Percentiles rank a stretch among this genome's conserved stretches.
Evolutionary conservation across 352 stramenopile species (phyloP).

Genomic region (Chrysophaeum taylorii): DNA sequence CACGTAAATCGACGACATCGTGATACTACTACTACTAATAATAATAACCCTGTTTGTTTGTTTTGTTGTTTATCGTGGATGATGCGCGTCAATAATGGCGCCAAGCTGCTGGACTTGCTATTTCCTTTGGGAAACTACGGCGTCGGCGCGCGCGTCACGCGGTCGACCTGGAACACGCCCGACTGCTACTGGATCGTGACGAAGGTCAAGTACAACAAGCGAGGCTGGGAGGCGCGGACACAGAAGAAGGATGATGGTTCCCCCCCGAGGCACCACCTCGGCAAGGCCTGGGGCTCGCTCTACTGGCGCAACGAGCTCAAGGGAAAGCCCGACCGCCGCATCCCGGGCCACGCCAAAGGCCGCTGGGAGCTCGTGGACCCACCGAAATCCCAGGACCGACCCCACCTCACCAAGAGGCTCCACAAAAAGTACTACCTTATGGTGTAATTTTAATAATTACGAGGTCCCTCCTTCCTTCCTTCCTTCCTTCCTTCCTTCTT

Average conservation of each 20-base stretch:
- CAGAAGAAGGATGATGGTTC: too few relatives aligned
- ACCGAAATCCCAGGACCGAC: background rate
- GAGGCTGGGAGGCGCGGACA: background rate
- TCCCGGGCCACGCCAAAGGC: background rate
- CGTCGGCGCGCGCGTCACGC: background rate
- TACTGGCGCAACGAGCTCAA: background rate
- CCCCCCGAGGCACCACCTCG: too few relatives aligned
- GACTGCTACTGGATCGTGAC: conserved; percentile 2
- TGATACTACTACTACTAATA: too few relatives aligned
- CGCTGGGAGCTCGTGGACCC: background rate
- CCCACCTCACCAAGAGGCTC: background rate
- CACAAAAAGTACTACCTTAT: conserved; percentile 12
- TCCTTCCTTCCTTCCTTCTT: too few relatives aligned
- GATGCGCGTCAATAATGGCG: too few relatives aligned
- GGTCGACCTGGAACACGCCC: background rate
- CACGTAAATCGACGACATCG: too few relatives aligned
- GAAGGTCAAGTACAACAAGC: conserved; percentile 2
- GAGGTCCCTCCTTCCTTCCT: too few relatives aligned
- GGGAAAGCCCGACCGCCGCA: background rate
- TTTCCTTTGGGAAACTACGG: background rate
- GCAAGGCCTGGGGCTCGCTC: conserved; percentile 5
- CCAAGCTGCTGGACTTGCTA: background rate
- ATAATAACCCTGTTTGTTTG: too few relatives aligned
- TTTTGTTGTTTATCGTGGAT: too few relatives aligned
- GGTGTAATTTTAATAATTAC: too few relatives aligned